phyloP scores from a whole-genome alignment of 2,329 filamentous ascomycete species.

The Fusarium sp. region DNA sequence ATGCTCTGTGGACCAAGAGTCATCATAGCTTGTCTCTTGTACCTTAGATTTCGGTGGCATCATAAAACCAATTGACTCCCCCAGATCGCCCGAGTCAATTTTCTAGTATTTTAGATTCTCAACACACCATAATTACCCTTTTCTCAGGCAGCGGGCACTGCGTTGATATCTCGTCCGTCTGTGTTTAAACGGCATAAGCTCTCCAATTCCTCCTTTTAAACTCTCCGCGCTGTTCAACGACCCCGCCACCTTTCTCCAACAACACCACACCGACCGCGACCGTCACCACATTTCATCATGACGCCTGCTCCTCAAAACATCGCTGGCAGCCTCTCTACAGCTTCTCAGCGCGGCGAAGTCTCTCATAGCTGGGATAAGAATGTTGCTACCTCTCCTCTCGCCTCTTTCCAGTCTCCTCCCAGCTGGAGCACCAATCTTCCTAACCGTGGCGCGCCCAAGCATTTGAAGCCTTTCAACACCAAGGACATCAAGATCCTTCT shows the following conservation, averaged over 20 bases:
- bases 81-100: background rate
- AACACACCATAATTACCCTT: constrained; percentile 2
- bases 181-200: constrained; percentile 13
- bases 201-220: constrained; percentile 19
- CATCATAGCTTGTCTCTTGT: constrained; percentile 32
- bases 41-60: constrained; percentile 22
- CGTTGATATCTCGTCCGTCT: background rate
- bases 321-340: constrained; percentile 52
- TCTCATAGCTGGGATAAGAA: constrained; percentile 70
- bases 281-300: constrained; percentile 53
- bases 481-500: constrained; percentile 97
- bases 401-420: constrained; percentile 80
- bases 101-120: constrained; percentile 6
- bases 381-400: constrained; percentile 80
- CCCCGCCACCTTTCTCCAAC: constrained; percentile 48
- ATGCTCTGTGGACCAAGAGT: constrained; percentile 28
- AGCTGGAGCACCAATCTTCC: constrained; percentile 66
- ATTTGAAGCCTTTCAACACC: constrained; percentile 94
- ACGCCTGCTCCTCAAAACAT: constrained; percentile 64
- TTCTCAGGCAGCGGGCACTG: constrained; percentile 20
- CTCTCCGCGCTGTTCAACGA: constrained; percentile 18
- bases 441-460: constrained; percentile 68
- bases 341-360: constrained; percentile 56
- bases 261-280: constrained; percentile 28
- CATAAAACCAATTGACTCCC: constrained; percentile 39